Evolutionary conservation across 495 filamentous ascomycete species (phyloP).

Genomic region (Aspergillus asperescens): DNA sequence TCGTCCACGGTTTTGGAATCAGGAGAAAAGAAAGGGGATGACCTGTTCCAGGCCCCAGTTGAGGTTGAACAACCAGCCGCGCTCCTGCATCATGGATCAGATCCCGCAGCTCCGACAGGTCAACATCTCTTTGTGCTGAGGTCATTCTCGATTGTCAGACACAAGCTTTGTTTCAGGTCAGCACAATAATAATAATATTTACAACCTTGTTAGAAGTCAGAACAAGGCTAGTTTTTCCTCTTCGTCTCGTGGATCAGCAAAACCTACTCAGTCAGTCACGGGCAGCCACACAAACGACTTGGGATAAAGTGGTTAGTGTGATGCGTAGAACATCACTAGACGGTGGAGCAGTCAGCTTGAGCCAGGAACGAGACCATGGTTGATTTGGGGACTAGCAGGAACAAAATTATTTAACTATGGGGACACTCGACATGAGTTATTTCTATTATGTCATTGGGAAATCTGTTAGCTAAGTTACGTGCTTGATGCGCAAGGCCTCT

Average conservation of each 20-base stretch:
- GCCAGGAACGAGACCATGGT: neutral
- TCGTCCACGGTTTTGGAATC: neutral
- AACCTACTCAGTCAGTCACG: too few relatives aligned
- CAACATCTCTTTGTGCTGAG: neutral
- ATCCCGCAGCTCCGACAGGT: neutral
- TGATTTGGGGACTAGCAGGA: neutral
- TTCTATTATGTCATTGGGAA: too few relatives aligned
- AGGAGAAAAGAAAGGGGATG: neutral
- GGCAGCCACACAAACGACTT: neutral
- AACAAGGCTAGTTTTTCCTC: neutral
- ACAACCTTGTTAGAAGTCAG: neutral
- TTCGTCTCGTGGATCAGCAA: neutral
- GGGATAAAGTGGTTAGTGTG: neutral
- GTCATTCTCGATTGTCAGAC: neutral
- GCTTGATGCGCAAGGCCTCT: too few relatives aligned
- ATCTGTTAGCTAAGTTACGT: too few relatives aligned
- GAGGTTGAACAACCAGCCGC: too few relatives aligned
- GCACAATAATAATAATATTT: neutral
- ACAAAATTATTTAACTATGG: too few relatives aligned
- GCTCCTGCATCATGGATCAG: neutral
- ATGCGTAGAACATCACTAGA: constrained; percentile 4
- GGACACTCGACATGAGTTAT: too few relatives aligned
- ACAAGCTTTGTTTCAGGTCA: neutral
- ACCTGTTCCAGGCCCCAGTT: neutral
- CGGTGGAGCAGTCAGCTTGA: neutral